These are phyloP conservation scores for Sporopachydermia lactativora DNA, from an alignment of 805 yeast genomes.

Conservation along the genomic window DNA sequence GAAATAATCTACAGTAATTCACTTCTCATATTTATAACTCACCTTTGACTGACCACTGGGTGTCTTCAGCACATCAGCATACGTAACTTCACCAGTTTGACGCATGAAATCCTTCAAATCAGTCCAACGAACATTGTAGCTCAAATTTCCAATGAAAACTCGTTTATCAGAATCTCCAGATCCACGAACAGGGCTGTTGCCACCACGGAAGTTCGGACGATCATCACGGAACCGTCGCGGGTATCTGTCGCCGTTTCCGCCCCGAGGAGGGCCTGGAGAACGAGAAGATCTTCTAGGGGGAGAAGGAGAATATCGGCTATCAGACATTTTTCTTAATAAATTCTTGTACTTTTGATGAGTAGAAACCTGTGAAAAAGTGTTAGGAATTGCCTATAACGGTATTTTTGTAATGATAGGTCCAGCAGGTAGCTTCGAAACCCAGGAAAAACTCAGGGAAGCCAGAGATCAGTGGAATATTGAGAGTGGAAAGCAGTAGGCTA, in stretches of 20 bases:
- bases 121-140: conserved; percentile 24
- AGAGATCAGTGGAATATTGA: no score
- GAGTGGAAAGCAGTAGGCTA: no score
- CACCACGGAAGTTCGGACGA: conserved; percentile 10
- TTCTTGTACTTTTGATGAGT: no score
- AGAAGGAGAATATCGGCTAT: no score
- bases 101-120: conserved; percentile 24
- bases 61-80: conserved; percentile 71
- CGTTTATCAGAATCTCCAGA: conserved; percentile 27
- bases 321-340: no score
- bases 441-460: no score
- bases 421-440: no score
- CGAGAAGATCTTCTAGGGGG: conserved; percentile 14
- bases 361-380: no score
- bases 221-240: conserved; percentile 8
- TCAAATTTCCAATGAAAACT: conserved; percentile 28
- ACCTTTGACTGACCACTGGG: conserved; percentile 70
- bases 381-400: no score
- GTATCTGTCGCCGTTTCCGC: conserved; percentile 5
- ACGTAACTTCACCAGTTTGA: conserved; percentile 45
- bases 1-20: no score
- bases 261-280: conserved; percentile 3
- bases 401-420: no score
- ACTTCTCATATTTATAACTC: conserved; percentile 59
- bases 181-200: conserved; percentile 13